Evolutionary conservation across 2,329 filamentous ascomycete species (phyloP), one percentile per base, ranked within the genome.

Genomic region (Beauveria caledonica): DNA sequence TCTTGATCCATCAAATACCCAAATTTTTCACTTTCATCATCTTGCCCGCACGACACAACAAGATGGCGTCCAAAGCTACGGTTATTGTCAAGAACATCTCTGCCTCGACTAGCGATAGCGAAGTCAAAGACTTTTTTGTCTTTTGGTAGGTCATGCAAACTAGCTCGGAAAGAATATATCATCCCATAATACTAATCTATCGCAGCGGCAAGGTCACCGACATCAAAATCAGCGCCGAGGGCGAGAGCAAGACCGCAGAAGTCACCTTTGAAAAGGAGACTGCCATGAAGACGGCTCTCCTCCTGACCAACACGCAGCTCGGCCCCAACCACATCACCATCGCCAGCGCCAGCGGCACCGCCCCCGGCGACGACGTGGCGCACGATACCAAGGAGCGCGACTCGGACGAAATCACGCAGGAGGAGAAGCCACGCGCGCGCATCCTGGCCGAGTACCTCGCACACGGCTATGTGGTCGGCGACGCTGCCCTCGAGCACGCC

Each of bases 181-280:
- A 33, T 5, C 11, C 5, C 7, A 7, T 23, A 33, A 2, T 15
- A 42, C 68, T 70, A 65, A 71, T 64, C 33, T 13, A 33, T 21
- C 19, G 21, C 71, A 94, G 91, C 73, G 94, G 94, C 74, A 97
- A 97, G 82, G 96, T 99, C 74, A 86, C 85, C 66, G 83, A 84
- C 68, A 82, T 99, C 73, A 86, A 90, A 62, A 83, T 97, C 70
- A 90, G 86, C 29, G 76, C 86, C 40, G 76, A 76, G 74, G 85
- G 85, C 69, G 82, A 87, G 66, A 80, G 83, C 66, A 91, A 97
- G 77, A 86, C 86, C 54, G 94, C 94, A 61, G 89, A 87, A n/a
- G 92, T 99, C 64, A 92, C 86, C 57, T 99, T 99, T 71, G 94
- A 97, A 77, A 97, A 97, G 80, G 87, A 93, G 73, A 95, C 93